phyloP scores from a whole-genome alignment of 2,329 filamentous ascomycete genomes.

The Lachnellula arida region DNA sequence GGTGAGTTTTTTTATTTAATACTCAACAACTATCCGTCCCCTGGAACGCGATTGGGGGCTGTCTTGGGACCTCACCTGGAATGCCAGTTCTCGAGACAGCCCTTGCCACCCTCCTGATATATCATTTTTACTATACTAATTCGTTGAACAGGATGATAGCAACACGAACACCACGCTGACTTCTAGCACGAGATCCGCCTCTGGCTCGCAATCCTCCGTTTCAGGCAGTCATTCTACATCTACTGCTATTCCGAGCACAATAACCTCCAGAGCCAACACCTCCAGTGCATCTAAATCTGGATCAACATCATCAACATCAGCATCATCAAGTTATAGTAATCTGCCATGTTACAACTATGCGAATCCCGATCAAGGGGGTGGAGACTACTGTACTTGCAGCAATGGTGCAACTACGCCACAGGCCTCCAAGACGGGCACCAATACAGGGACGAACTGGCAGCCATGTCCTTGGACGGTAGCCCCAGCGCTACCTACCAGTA shows the following conservation, averaged over 20 bases:
- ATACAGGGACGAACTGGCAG: background rate
- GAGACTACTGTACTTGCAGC: background rate
- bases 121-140: background rate
- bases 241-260: background rate
- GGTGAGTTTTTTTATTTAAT: background rate
- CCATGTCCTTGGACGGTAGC: background rate
- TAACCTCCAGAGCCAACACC: too few relatives aligned
- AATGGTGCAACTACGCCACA: background rate
- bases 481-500: background rate
- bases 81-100: background rate
- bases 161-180: background rate
- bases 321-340: background rate
- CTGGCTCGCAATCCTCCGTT: background rate
- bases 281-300: too few relatives aligned
- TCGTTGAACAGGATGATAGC: background rate
- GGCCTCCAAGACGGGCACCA: background rate
- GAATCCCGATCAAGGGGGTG: background rate
- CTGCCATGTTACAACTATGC: background rate
- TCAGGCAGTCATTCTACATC: background rate
- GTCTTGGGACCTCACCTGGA: background rate
- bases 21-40: too few relatives aligned
- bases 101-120: background rate
- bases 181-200: background rate
- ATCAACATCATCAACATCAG: too few relatives aligned
- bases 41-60: too few relatives aligned